Percentiles rank a stretch among this genome's conserved stretches.
Conservation (phyloP, 2,329 filamentous ascomycete genomes). For the Aureobasidium sp. region DNA sequence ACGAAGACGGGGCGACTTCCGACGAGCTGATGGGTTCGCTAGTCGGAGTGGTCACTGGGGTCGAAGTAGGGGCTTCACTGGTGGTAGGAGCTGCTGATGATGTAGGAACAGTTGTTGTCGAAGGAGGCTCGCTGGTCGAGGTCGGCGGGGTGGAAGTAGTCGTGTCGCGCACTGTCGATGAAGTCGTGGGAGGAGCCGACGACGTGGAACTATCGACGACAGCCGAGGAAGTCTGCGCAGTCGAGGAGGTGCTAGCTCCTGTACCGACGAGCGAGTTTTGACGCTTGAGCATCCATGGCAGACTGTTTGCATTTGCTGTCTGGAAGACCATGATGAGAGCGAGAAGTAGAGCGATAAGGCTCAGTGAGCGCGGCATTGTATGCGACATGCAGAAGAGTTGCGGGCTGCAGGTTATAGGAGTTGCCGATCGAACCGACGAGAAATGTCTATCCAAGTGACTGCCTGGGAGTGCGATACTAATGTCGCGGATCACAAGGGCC, state of each 20-base stretch:
- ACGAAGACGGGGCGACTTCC: slow-evolving; percentile 19
- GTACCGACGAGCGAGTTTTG: slow-evolving; percentile 37
- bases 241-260: slow-evolving; percentile 24
- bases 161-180: neutral
- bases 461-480: slow-evolving; percentile 9
- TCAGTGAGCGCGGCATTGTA: slow-evolving; percentile 17
- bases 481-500: slow-evolving; percentile 7
- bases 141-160: slow-evolving; percentile 1
- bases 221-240: slow-evolving; percentile 6
- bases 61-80: slow-evolving; percentile 8
- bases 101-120: neutral
- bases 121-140: neutral
- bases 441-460: slow-evolving; percentile 11
- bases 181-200: slow-evolving; percentile 2
- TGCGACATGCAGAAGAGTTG: slow-evolving; percentile 16
- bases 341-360: slow-evolving; percentile 30
- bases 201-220: slow-evolving; percentile 17
- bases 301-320: slow-evolving; percentile 33
- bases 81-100: slow-evolving; percentile 10
- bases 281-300: slow-evolving; percentile 35
- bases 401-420: slow-evolving; percentile 12
- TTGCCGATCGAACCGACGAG: neutral
- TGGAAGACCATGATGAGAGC: slow-evolving; percentile 34
- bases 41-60: neutral
- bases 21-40: neutral